Evolutionary conservation across 345 rosid species (phyloP), one percentile per base, ranked within the genome.

Genomic region (Viola odorata): DNA sequence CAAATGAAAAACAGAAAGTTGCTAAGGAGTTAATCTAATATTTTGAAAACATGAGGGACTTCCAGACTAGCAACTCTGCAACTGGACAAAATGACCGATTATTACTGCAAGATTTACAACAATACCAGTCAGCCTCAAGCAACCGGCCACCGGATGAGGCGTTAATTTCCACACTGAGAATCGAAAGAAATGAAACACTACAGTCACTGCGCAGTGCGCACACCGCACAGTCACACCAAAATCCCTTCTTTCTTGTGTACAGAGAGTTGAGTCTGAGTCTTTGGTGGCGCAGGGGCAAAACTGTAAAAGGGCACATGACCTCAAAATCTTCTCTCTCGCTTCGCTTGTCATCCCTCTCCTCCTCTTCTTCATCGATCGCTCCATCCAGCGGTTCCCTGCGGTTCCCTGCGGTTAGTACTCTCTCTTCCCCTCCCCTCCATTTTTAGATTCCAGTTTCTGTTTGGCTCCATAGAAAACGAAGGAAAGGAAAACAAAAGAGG

Each of bases 381-480:
- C 55, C 39, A 7, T 47, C 37, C 17, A 37, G 13, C 58, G 3
- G 48, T 13, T 57, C 49, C 38, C n/a, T n/a, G n/a, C n/a, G n/a
- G n/a, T n/a, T n/a, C n/a, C n/a, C 6, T 17, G 54, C 12, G 58
- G 68, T 63, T 13, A 12, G 16, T 16, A 38, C 45, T 44, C 62
- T 12, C 50, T 12, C 50, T 32, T 12, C 52, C 41, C 36, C 13
- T 48, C 23, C 13, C 51, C 40, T 8, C 16, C 54, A 5, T 6
- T 17, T 47, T 17, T 7, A n/a, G 11, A 6, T 17, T 57, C 4
- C 15, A 8, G 37, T 1, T 48, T 53, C 56, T 45, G 53, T 41
- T 68, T 41, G 72, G 57, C 15, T 49, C 12, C 57, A 8, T 16
- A 15, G 62, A 61, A 40, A 52, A 16, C 17, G 8, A 11, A 11